Evolutionary conservation across 2,329 filamentous ascomycete species (phyloP), one percentile per base, ranked within the genome.

Genomic region (Aspergillus sp.): DNA sequence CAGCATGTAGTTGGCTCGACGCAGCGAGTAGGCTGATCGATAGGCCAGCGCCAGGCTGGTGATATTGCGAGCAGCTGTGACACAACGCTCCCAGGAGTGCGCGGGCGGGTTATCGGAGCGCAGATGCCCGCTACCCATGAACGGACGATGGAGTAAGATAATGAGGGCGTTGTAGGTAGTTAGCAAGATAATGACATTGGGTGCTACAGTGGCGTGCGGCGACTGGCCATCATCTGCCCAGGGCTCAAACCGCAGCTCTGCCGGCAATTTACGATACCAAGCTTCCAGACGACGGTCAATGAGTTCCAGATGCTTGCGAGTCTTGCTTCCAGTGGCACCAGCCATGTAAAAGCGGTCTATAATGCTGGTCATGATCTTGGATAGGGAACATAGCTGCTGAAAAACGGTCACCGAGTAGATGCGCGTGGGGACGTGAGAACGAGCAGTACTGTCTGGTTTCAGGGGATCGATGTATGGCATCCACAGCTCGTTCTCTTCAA

Each of bases 111-210:
- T 23, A 5, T 13, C 67, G 65, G 66, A 66, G 43, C 69, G 66
- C 4, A 73, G 64, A 55, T 75, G 71, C 9, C 71, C 71, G 48
- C 71, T 66, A 4, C 65, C 74, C 0, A 80, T 72, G 63, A 81
- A 81, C 1, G 80, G 78, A 1, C 79, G 76, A 58, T 82, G 78
- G 9, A 82, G 72, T 0, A 82, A 70, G 49, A 82, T 81, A 9
- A 75, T 72, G 12, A 82, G 71, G 4, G 78, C 75, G 60, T 81
- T 70, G 62, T 79, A 81, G 66, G 74, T 69, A 17, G 67, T 67
- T 55, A 72, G 69, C 15, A 76, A 57, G 19, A 71, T 68, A 56
- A 76, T 70, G n/a, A 72, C 60, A 59, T 75, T 76, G 13, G 72
- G 71, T 5, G 68, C 65, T 15, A 66, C 61, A 21, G 59, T 55